Base-by-base conservation (phyloP, 2,329 filamentous ascomycete genomes). In the Hypoxylon sp. region DNA sequence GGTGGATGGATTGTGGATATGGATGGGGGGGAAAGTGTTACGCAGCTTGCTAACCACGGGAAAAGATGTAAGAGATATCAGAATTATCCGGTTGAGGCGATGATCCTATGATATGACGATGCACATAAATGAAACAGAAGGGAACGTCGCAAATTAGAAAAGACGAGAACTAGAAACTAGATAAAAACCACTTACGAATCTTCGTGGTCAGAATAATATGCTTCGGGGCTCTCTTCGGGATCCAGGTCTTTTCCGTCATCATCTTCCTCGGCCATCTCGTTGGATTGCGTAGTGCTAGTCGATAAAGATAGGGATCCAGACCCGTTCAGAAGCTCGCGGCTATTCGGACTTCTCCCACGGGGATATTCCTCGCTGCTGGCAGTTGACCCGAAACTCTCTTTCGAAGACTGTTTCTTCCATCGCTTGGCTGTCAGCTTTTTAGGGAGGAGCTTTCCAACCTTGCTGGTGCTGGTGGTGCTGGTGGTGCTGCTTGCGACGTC, bases 391-490 rank as follows among this genome's bases (percentile, higher is more conserved):
- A 75, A 73, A 69, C 73, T 75, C 53, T 76, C 81, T 69, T 75
- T 76, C 66, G 81, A 80, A 48, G 74, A 73, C 52, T 79, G 76
- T 56, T 82, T 79, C 73, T 80, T 83, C 75, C 79, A 82, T 49
- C 82, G 80, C 48, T 83, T 81, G 49, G 79, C 78, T 26, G 78
- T 76, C 56, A 87, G 79, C 37, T 80, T 78, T 71, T 83, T 85
- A 53, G 84, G 80, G 34, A 88, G 75, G 28, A 88, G 62, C 56
- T 73, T 75, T 39, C 56, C 68, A 52, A 70, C 65, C 59, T 62
- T 71, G 56, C 62, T 71, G 48, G 56, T 28, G 43, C 46, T 44
- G 62, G 56, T 44, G 61, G 56, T 58, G 58, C 47, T 65, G 54
- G 65, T 62, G 37, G 64, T 56, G 59, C 70, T 56, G 59, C 70